phyloP scores from a whole-genome alignment of 805 yeast genomes.

The Diddensiella transvaalensis region DNA sequence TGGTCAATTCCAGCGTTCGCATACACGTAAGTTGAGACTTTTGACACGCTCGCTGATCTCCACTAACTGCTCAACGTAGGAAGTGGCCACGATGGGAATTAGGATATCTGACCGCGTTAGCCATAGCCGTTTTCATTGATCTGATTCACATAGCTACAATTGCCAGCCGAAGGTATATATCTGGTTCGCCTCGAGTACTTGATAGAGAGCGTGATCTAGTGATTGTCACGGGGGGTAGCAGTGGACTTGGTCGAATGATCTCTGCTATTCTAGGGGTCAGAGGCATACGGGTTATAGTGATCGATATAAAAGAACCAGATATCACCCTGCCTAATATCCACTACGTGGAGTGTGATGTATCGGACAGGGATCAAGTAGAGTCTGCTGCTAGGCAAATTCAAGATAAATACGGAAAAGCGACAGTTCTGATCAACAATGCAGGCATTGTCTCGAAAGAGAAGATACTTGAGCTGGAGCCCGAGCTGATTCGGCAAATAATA shows the following conservation, averaged over 20 bases:
- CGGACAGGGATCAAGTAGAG: slow-evolving; percentile 46
- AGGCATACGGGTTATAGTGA: slow-evolving; percentile 55
- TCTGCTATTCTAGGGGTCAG: slow-evolving; percentile 44
- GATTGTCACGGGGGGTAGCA: slow-evolving; percentile 78
- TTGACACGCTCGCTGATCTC: too few relatives aligned
- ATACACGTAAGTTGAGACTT: slow-evolving; percentile 9
- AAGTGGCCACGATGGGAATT: too few relatives aligned
- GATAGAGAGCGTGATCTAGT: slow-evolving; percentile 48
- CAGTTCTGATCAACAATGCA: slow-evolving; percentile 81
- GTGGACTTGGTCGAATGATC: slow-evolving; percentile 73
- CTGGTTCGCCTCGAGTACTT: slow-evolving; percentile 7
- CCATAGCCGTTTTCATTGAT: slow-evolving; percentile 11
- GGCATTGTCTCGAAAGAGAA: slow-evolving; percentile 62
- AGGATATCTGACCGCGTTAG: background rate
- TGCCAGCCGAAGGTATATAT: slow-evolving; percentile 9
- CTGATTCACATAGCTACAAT: slow-evolving; percentile 3
- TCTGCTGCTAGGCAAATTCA: slow-evolving; percentile 40
- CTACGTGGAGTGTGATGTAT: slow-evolving; percentile 69
- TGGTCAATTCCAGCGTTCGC: slow-evolving; percentile 13
- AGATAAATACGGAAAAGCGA: slow-evolving; percentile 51
- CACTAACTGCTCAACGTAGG: too few relatives aligned
- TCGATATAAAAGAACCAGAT: slow-evolving; percentile 52
- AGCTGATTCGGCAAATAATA: slow-evolving; percentile 51
- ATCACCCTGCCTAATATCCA: slow-evolving; percentile 41
- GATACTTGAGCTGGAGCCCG: slow-evolving; percentile 50